Evolutionary conservation across 495 filamentous ascomycete species (phyloP).

Genomic region (Poronia punctata): DNA sequence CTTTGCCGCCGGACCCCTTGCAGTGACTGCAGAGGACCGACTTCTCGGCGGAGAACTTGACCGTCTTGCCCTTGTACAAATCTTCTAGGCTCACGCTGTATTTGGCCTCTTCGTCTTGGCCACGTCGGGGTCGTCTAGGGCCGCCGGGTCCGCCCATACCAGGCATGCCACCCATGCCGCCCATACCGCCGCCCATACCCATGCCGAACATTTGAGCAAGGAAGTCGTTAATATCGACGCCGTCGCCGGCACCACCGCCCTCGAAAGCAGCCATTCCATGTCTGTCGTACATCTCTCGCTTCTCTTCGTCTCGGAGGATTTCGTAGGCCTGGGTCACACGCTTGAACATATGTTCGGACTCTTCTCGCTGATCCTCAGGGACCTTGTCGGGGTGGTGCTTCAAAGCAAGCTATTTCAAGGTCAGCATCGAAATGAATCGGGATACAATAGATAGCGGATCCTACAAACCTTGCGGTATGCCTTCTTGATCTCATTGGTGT

Average conservation of each 20-base stretch:
- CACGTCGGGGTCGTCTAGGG: slow-evolving; percentile 57
- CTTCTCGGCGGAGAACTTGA: slow-evolving; percentile 89
- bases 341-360: slow-evolving; percentile 88
- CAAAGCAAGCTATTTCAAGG: slow-evolving; percentile 62
- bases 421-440: slow-evolving; percentile 16
- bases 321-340: slow-evolving; percentile 88
- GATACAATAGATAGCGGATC: not conserved
- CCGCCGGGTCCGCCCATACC: slow-evolving; percentile 39
- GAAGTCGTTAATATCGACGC: slow-evolving; percentile 82
- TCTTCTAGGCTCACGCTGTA: slow-evolving; percentile 90
- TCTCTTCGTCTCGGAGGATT: slow-evolving; percentile 93
- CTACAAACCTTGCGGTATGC: slow-evolving; percentile 82
- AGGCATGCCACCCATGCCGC: slow-evolving; percentile 51
- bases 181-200: slow-evolving; percentile 56
- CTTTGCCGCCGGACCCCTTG: slow-evolving; percentile 86
- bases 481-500: slow-evolving; percentile 85
- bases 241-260: slow-evolving; percentile 58
- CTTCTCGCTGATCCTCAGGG: slow-evolving; percentile 71
- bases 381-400: slow-evolving; percentile 94
- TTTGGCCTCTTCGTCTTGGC: slow-evolving; percentile 77
- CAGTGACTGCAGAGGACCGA: slow-evolving; percentile 81
- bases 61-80: slow-evolving; percentile 96
- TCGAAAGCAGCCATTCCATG: slow-evolving; percentile 97
- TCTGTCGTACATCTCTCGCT: slow-evolving; percentile 81
- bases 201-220: slow-evolving; percentile 90